phyloP scores from a whole-genome alignment of 371 early-diverging fungal genomes.

The Rhizomucor miehei region DNA sequence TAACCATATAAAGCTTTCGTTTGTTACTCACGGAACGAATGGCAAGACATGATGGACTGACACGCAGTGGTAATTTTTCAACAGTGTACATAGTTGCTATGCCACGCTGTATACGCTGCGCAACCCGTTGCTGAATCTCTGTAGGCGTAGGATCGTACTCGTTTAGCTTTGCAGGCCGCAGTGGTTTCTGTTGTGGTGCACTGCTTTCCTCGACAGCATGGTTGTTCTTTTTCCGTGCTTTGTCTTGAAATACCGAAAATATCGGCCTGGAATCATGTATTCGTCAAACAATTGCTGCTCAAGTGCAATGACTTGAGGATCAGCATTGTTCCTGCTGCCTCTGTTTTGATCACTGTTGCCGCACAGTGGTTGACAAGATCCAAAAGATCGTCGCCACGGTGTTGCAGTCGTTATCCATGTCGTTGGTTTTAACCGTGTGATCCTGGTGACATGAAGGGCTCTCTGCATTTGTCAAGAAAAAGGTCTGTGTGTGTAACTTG shows the following conservation, averaged over 20 bases:
- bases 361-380: too few species aligned
- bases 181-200: not conserved
- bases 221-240: not conserved
- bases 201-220: not conserved
- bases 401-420: too few species aligned
- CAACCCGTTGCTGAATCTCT: conserved; percentile 27
- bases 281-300: conserved; percentile 20
- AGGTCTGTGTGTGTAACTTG: conserved; percentile 1
- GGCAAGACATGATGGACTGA: conserved; percentile 19
- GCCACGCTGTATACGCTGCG: conserved; percentile 34
- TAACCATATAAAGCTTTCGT: not conserved
- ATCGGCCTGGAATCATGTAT: conserved; percentile 41
- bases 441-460: too few species aligned
- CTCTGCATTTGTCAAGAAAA: not conserved
- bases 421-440: too few species aligned
- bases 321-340: not conserved
- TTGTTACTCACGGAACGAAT: conserved; percentile 15
- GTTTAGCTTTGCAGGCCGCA: not conserved
- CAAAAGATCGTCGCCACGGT: too few species aligned
- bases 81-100: conserved; percentile 27
- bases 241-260: conserved; percentile 25
- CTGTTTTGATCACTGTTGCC: too few species aligned
- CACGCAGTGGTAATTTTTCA: conserved; percentile 31
- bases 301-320: not conserved
- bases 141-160: conserved; percentile 5